A percentile compares a stretch with the other conserved stretches of the same genome.
Conservation (phyloP, 352 stramenopile species). For the Globisporangium rhizosaccharum region DNA sequence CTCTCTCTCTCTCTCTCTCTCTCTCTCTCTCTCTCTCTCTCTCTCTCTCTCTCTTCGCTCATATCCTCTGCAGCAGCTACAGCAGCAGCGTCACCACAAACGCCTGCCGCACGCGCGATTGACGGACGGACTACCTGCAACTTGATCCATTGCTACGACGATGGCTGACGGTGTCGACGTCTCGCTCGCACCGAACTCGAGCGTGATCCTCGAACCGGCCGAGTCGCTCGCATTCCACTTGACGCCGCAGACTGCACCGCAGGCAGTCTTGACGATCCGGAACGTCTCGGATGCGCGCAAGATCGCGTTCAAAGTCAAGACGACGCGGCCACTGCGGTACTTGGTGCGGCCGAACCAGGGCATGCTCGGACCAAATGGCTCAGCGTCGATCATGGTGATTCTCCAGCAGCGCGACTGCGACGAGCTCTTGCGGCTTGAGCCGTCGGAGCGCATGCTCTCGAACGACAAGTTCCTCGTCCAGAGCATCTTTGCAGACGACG, state of each 20-base stretch:
- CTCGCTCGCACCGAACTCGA: constrained; percentile 62
- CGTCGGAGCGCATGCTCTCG: constrained; percentile 68
- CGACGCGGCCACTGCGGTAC: constrained; percentile 82
- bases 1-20: too few relatives aligned
- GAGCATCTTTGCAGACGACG: constrained; percentile 79
- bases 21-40: too few relatives aligned
- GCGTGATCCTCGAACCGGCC: constrained; percentile 73
- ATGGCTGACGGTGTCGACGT: constrained; percentile 59
- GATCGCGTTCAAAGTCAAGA: constrained; percentile 89
- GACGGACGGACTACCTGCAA: not conserved
- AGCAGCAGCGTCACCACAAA: too few relatives aligned
- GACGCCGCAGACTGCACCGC: constrained; percentile 50
- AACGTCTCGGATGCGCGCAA: constrained; percentile 78
- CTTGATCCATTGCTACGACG: not conserved
- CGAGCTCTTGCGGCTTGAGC: constrained; percentile 71
- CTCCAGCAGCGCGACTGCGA: constrained; percentile 88
- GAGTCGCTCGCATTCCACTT: constrained; percentile 79
- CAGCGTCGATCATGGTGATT: constrained; percentile 82
- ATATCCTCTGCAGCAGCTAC: too few relatives aligned
- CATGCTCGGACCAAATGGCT: constrained; percentile 69
- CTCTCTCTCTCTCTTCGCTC: too few relatives aligned
- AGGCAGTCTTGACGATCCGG: constrained; percentile 79
- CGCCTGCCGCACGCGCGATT: too few relatives aligned
- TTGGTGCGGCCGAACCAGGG: constrained; percentile 87
- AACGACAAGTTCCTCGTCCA: constrained; percentile 91